These are phyloP conservation scores for Tetraselmis striata DNA, from an alignment of 139 green algal genomes.

Conservation along the genomic window DNA sequence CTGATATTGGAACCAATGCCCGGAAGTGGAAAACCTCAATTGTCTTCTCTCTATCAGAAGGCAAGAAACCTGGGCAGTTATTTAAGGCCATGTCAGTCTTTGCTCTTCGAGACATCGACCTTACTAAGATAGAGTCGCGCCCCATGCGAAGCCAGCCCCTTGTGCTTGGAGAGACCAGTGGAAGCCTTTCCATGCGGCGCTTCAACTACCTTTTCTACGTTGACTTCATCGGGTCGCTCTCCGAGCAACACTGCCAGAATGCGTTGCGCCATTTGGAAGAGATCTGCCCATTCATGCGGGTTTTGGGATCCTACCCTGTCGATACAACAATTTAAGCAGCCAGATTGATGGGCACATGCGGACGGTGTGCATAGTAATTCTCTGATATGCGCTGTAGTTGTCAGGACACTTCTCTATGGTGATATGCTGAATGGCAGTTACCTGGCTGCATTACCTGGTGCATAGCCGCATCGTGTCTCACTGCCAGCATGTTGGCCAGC, in stretches of 20 bases:
- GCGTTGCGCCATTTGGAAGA: constrained; percentile 91
- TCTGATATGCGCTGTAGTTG: too few species aligned
- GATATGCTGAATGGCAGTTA: too few species aligned
- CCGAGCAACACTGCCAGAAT: constrained; percentile 76
- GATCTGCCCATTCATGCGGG: constrained; percentile 81
- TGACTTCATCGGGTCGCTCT: constrained; percentile 83
- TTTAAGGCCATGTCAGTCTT: constrained; percentile 97
- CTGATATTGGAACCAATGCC: not conserved
- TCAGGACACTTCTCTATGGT: too few species aligned
- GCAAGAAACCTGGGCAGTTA: constrained; percentile 68
- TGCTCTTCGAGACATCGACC: constrained; percentile 91
- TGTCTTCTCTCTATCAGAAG: constrained; percentile 78
- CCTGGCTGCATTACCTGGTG: too few species aligned
- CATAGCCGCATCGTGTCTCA: too few species aligned
- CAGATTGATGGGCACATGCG: too few species aligned
- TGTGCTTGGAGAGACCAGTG: constrained; percentile 13
- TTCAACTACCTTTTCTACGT: constrained; percentile 99
- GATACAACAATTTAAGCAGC: constrained; percentile 36
- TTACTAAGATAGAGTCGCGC: constrained; percentile 94
- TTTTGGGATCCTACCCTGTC: constrained; percentile 87
- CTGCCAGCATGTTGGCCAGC: too few species aligned
- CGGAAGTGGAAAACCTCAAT: constrained; percentile 77
- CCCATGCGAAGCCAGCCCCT: constrained; percentile 74
- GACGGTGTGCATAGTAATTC: too few species aligned
- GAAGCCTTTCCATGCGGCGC: constrained; percentile 13